Base-by-base conservation (phyloP, 140 eudicot species). In the Bidens hawaiensis region DNA sequence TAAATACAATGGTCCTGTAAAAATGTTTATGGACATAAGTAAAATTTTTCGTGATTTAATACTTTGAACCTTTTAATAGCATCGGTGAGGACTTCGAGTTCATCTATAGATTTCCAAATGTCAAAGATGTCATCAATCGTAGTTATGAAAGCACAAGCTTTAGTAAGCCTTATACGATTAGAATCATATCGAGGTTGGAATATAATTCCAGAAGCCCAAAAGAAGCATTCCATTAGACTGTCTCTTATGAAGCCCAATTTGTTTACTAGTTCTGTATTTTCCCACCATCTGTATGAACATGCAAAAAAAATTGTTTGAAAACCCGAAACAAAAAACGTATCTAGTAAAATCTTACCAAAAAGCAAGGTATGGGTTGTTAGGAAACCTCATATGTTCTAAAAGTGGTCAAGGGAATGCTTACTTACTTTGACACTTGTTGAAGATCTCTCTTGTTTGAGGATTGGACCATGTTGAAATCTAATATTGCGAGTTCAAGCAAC, bases 401-500 rank as follows among this genome's bases (percentile, higher is more conserved):
- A n/a, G n/a, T n/a, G n/a, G n/a, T n/a, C n/a, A 47, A 47, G 21
- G 16, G 8, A 0, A 11, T 24, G 31, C 2, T n/a, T n/a, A n/a
- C 25, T 43, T 49, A 60, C 76, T 22, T 24, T 16, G 69, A 70
- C 4, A 12, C 53, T 0, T 51, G 11, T 72, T 50, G 57, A 50
- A 50, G 57, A 22, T 50, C 17, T 23, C 18, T 50, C 31, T 24
- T 22, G 15, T 50, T 1, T 50, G 31, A 1, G 2, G 31, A 50
- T 50, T 50, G 57, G 6, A 50, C 57, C 57, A 50, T 50, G 57
- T 50, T 50, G 57, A 50, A 50, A 50, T 50, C 57, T 50, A 50
- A 12, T 21, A 21, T 23, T 8, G 57, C 57, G 10, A 50, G 57
- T 10, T 50, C 9, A 54, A 72, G 65, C 5, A 72, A 26, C 16